Evolutionary conservation across 495 filamentous ascomycete genomes (phyloP).

Genomic region (Neurospora sp.): DNA sequence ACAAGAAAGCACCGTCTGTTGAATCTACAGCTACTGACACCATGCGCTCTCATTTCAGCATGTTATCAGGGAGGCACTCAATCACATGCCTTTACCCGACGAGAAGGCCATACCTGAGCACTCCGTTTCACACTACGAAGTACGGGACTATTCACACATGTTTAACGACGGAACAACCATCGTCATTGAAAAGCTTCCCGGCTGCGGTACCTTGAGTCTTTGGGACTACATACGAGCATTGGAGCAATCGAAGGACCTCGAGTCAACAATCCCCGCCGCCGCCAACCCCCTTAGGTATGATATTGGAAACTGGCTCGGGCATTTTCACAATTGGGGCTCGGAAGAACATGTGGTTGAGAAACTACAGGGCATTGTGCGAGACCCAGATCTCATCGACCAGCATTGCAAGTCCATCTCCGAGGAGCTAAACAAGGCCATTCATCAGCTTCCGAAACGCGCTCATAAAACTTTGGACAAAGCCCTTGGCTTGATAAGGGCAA

Average conservation of each 20-base stretch:
- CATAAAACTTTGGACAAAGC: not conserved
- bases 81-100: not conserved
- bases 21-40: not conserved
- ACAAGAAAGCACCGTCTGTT: not conserved
- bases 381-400: not conserved
- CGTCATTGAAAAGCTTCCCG: not conserved
- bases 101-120: not conserved
- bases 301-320: not conserved
- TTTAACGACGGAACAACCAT: not conserved
- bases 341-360: not conserved
- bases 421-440: not conserved
- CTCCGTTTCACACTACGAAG: not conserved
- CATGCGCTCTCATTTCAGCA: not conserved
- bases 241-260: not conserved
- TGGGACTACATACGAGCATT: not conserved
- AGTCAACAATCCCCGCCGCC: not conserved
- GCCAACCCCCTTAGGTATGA: not conserved
- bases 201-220: not conserved
- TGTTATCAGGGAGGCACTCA: not conserved
- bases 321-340: not conserved
- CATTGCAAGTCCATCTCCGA: not conserved
- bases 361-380: not conserved
- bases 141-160: not conserved
- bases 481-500: not conserved
- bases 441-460: not conserved